Evolutionary conservation across 805 yeast genomes (phyloP).

Genomic region (Diddensiella santjacobensis): DNA sequence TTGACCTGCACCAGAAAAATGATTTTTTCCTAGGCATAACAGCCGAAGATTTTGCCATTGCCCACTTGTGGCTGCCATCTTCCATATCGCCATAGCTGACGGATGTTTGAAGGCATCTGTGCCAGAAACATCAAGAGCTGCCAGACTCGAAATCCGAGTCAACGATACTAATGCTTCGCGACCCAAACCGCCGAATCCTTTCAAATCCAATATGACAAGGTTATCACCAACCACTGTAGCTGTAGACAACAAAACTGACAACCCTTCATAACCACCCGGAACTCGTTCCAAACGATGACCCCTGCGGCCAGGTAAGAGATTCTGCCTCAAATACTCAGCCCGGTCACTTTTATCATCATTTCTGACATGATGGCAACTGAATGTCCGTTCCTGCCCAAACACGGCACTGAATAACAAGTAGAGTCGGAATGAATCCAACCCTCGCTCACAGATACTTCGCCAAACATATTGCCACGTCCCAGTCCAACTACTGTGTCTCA

Average conservation of each 20-base stretch:
- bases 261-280: conserved; percentile 9
- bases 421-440: conserved; percentile 18
- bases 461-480: conserved; percentile 18
- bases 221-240: background rate
- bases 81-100: conserved; percentile 14
- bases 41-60: conserved; percentile 12
- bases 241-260: background rate
- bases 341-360: background rate
- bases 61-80: conserved; percentile 13
- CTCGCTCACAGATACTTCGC: conserved; percentile 15
- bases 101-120: background rate
- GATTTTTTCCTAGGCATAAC: conserved; percentile 12
- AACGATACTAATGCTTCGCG: background rate
- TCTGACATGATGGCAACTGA: background rate
- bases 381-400: too few species aligned
- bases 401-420: conserved; percentile 12
- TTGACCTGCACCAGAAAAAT: background rate
- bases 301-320: conserved; percentile 1
- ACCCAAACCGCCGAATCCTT: background rate
- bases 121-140: conserved; percentile 19
- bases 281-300: conserved; percentile 20
- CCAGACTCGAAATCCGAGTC: conserved; percentile 10
- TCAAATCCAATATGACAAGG: background rate
- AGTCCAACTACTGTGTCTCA: conserved; percentile 13
- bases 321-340: background rate